A percentile compares a stretch with the other conserved stretches of the same genome.
phyloP scores from a whole-genome alignment of 208 protist genomes.

The Wallacemonas sp. region DNA sequence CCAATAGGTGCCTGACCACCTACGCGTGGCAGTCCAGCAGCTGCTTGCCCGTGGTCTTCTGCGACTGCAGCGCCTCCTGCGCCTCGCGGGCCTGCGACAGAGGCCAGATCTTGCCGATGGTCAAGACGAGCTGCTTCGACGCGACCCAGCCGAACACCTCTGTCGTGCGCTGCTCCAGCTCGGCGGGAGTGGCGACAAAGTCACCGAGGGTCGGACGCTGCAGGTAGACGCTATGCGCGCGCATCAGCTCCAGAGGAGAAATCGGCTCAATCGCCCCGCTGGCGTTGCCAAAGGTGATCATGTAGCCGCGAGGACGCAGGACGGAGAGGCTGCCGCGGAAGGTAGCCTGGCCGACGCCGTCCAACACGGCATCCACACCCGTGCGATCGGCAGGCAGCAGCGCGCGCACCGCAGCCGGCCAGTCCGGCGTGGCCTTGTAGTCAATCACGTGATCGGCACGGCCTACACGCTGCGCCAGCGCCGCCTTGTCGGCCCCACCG shows the following conservation, averaged over 20 bases:
- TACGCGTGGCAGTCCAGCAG: conserved; percentile 25
- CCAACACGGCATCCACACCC: conserved; percentile 82
- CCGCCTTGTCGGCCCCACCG: conserved; percentile 67
- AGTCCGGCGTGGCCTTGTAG: conserved; percentile 56
- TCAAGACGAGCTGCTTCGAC: conserved; percentile 47
- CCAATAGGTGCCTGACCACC: conserved; percentile 1
- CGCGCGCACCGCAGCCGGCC: conserved; percentile 46
- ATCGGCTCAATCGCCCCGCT: conserved; percentile 79
- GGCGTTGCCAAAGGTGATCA: conserved; percentile 92
- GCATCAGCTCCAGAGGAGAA: conserved; percentile 54
- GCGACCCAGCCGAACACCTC: conserved; percentile 76
- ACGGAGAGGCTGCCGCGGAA: conserved; percentile 70
- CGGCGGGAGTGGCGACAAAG: conserved; percentile 46
- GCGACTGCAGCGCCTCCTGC: conserved; percentile 51
- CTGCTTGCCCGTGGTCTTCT: conserved; percentile 63
- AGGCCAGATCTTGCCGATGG: conserved; percentile 46
- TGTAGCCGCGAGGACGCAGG: conserved; percentile 75
- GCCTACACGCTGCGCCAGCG: conserved; percentile 48
- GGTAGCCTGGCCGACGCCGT: conserved; percentile 87
- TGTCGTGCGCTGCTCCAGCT: conserved; percentile 35
- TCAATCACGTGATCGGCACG: conserved; percentile 76
- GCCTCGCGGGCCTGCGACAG: conserved; percentile 56
- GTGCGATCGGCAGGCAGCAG: conserved; percentile 44
- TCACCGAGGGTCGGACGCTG: conserved; percentile 77
- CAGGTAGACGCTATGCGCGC: conserved; percentile 73